Evolutionary conservation across 768 basidiomycete species (phyloP).

Genomic region (Aureoboletus auriporus): DNA sequence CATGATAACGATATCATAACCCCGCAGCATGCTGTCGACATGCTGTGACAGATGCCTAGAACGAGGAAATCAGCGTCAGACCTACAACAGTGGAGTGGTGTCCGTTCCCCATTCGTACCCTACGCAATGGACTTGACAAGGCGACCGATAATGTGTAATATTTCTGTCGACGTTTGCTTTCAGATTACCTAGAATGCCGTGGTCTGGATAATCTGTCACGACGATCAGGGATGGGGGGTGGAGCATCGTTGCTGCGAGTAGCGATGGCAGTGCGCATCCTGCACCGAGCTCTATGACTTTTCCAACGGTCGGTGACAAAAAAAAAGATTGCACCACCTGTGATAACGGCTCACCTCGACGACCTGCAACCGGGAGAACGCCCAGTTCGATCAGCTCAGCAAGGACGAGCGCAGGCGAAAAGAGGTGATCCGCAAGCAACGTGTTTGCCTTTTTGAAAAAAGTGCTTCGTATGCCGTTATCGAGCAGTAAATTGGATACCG

Average conservation of each 20-base stretch:
- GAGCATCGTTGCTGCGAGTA: constrained; percentile 46
- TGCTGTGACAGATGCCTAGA: constrained; percentile 13
- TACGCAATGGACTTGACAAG: constrained; percentile 40
- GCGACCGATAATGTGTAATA: constrained; percentile 26
- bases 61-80: constrained; percentile 1
- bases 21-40: constrained; percentile 16
- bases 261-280: constrained; percentile 63
- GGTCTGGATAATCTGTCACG: constrained; percentile 68
- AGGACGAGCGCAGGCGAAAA: constrained; percentile 68
- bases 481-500: constrained; percentile 3
- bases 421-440: constrained; percentile 67
- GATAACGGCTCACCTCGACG: constrained; percentile 36
- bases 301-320: not conserved
- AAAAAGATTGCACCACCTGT: not conserved
- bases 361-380: constrained; percentile 39
- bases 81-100: constrained; percentile 45
- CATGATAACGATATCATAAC: constrained; percentile 59
- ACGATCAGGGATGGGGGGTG: constrained; percentile 51
- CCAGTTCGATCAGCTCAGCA: constrained; percentile 60
- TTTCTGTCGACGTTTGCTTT: constrained; percentile 53
- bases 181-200: constrained; percentile 55
- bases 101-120: constrained; percentile 69
- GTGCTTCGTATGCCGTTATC: constrained; percentile 1
- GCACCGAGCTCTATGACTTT: constrained; percentile 71
- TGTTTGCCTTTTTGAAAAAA: constrained; percentile 49